Percentiles rank a stretch among this genome's conserved stretches.
Conservation (phyloP, 345 rosid species). For the Psidium guajava region DNA sequence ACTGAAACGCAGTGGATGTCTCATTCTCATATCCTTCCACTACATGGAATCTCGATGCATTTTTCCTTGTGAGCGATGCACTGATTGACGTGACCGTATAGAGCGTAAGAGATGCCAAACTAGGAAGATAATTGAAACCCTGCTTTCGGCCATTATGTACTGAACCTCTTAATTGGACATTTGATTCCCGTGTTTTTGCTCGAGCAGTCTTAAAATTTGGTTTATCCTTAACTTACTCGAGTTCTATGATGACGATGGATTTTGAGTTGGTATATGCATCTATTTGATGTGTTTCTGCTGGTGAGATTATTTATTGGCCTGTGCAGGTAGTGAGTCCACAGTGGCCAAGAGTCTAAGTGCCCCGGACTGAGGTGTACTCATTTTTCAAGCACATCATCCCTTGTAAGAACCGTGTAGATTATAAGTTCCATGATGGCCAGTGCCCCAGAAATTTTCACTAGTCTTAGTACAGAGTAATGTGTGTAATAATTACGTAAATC, state of each 20-base stretch:
- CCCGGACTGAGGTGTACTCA: background rate
- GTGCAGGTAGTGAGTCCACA: constrained; percentile 91
- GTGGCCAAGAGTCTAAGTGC: constrained; percentile 61
- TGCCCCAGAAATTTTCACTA: background rate
- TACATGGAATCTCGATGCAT: background rate
- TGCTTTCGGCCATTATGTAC: background rate
- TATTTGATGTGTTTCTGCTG: background rate
- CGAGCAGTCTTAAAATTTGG: background rate
- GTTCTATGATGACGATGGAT: background rate
- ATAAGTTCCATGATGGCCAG: background rate
- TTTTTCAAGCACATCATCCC: background rate
- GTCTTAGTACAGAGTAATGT: background rate
- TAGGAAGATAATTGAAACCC: background rate
- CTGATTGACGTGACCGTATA: background rate
- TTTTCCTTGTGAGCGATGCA: background rate
- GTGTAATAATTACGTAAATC: background rate
- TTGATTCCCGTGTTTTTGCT: background rate
- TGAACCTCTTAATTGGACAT: background rate
- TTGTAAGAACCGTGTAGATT: background rate
- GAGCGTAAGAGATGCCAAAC: background rate
- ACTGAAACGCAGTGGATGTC: background rate
- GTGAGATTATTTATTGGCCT: background rate
- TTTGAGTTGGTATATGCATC: background rate
- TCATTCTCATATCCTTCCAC: background rate
- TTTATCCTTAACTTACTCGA: background rate